phyloP scores from a whole-genome alignment of 1,139 yeast species.

The Scheffersomyces titani region DNA sequence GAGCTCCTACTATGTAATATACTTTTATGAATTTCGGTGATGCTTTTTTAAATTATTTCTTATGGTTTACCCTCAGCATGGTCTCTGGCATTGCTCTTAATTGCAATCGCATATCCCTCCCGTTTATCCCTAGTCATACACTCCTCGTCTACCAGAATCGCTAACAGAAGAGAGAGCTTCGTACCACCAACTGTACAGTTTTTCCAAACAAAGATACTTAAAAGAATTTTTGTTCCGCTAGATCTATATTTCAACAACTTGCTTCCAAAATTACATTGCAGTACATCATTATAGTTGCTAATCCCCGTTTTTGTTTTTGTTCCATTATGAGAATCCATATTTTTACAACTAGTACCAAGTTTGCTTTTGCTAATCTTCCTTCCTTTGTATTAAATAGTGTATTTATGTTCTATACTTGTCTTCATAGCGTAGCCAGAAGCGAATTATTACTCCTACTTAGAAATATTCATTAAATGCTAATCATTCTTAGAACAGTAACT shows the following conservation, averaged over 20 bases:
- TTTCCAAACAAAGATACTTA: neutral
- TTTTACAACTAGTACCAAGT: neutral
- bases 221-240: neutral
- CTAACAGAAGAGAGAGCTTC: neutral
- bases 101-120: neutral
- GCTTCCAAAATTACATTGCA: neutral
- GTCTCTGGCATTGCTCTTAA: neutral
- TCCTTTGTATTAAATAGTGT: neutral
- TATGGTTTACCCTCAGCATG: neutral
- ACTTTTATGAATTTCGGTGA: neutral
- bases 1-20: neutral
- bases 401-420: neutral
- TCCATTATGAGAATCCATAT: neutral
- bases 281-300: neutral
- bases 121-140: neutral
- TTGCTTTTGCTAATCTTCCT: neutral
- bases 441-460: neutral
- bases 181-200: neutral
- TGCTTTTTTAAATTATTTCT: neutral
- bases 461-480: neutral
- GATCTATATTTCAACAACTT: neutral
- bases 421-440: neutral
- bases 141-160: neutral
- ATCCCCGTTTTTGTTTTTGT: neutral
- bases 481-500: neutral